These are phyloP conservation scores for Coemansia sp. DNA, from an alignment of 192 early-diverging fungal genomes.

Conservation along the genomic window DNA sequence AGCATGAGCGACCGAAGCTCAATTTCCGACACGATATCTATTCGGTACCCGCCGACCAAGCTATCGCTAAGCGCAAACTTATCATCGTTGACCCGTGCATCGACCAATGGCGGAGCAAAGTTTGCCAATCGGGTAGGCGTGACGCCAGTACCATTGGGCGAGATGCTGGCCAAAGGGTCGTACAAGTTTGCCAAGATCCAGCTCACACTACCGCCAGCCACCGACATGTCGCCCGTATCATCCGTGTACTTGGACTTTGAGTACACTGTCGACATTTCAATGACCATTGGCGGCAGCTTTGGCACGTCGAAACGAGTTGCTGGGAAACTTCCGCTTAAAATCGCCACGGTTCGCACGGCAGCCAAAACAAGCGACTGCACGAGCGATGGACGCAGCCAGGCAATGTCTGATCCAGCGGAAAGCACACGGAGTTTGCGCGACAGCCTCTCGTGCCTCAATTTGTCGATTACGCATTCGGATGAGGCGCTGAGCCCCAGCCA, in stretches of 20 bases:
- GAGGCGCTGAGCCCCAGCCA: slow-evolving; percentile 8
- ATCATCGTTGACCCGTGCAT: slow-evolving; percentile 27
- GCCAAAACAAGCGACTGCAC: slow-evolving; percentile 9
- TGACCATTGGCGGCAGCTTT: slow-evolving; percentile 52
- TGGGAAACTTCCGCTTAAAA: slow-evolving; percentile 45
- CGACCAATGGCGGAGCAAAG: slow-evolving; percentile 13
- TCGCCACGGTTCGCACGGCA: slow-evolving; percentile 37
- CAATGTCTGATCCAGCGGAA: slow-evolving; percentile 13
- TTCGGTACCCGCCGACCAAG: slow-evolving; percentile 40
- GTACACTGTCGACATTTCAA: slow-evolving; percentile 44
- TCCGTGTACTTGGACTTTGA: slow-evolving; percentile 53
- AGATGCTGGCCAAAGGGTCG: slow-evolving; percentile 44
- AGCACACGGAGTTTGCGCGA: slow-evolving; percentile 36
- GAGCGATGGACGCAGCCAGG: slow-evolving; percentile 3
- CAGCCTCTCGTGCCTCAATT: slow-evolving; percentile 42
- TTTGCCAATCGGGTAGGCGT: slow-evolving; percentile 9
- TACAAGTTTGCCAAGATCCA: slow-evolving; percentile 53
- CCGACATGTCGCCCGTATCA: slow-evolving; percentile 50
- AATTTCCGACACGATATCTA: slow-evolving; percentile 45
- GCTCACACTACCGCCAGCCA: slow-evolving; percentile 40
- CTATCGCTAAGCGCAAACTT: slow-evolving; percentile 13
- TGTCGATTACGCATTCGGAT: slow-evolving; percentile 43
- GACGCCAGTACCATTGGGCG: slow-evolving; percentile 41
- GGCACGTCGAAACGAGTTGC: slow-evolving; percentile 29
- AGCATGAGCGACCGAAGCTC: slow-evolving; percentile 49